Evolutionary conservation across 306 rosid genomes (phyloP).

Genomic region (Cucurbita maxima): DNA sequence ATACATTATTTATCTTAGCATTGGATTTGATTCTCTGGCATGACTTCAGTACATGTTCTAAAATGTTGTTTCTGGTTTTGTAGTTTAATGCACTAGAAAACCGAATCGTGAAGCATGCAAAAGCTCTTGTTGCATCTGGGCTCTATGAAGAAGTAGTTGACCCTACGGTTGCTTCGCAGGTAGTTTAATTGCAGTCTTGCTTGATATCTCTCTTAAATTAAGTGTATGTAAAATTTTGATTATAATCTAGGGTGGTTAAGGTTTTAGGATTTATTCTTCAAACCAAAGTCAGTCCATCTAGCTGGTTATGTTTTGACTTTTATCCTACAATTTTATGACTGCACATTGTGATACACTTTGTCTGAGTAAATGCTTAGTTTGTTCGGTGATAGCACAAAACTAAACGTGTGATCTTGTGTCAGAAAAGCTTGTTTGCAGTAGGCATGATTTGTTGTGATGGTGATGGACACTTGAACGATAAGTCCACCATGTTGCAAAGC

Average conservation of each 20-base stretch:
- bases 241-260: not conserved
- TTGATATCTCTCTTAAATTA: not conserved
- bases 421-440: slow-evolving; percentile 71
- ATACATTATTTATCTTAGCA: slow-evolving; percentile 12
- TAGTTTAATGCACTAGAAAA: slow-evolving; percentile 72
- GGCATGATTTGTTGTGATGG: slow-evolving; percentile 90
- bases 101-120: slow-evolving; percentile 44
- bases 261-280: not conserved
- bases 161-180: slow-evolving; percentile 87
- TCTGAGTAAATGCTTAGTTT: not conserved
- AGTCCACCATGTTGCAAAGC: slow-evolving; percentile 76
- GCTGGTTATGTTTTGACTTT: not conserved
- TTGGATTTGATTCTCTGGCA: not conserved
- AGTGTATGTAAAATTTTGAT: not conserved
- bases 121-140: slow-evolving; percentile 54
- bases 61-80: slow-evolving; percentile 17
- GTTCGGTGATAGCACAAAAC: not conserved
- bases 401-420: slow-evolving; percentile 24
- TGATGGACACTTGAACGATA: slow-evolving; percentile 82
- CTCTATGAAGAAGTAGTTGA: slow-evolving; percentile 66
- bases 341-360: not conserved
- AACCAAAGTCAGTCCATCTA: not conserved
- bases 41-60: slow-evolving; percentile 12
- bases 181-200: slow-evolving; percentile 13
- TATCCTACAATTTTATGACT: not conserved